These are phyloP conservation scores for Candida nitratophila DNA, from an alignment of 805 yeast genomes.

Conservation along the genomic window DNA sequence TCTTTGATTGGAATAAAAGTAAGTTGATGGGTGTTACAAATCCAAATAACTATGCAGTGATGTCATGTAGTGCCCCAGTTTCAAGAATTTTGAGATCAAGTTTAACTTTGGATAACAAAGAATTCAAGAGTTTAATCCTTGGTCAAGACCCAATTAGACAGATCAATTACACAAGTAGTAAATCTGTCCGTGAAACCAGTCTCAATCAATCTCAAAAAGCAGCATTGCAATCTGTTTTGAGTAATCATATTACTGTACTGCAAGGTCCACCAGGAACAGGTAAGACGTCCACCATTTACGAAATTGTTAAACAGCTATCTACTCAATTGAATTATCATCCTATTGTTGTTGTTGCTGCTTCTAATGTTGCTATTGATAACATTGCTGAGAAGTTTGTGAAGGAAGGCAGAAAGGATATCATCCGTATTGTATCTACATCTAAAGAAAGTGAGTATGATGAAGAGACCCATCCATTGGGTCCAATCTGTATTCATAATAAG, in stretches of 20 bases:
- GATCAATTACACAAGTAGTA: constrained; percentile 48
- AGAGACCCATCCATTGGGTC: constrained; percentile 44
- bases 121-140: constrained; percentile 30
- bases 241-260: constrained; percentile 46
- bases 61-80: constrained; percentile 60
- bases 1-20: constrained; percentile 1
- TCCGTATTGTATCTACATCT: constrained; percentile 52
- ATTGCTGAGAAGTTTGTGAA: constrained; percentile 61
- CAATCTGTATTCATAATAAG: constrained; percentile 59
- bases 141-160: constrained; percentile 23
- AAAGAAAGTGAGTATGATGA: constrained; percentile 56
- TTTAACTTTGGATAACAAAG: constrained; percentile 49
- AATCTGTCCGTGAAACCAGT: constrained; percentile 41
- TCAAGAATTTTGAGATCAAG: constrained; percentile 61
- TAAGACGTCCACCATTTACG: constrained; percentile 78
- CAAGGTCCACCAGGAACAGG: constrained; percentile 85
- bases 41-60: constrained; percentile 21
- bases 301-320: constrained; percentile 66
- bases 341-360: constrained; percentile 66
- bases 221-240: constrained; percentile 68
- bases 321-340: constrained; percentile 55
- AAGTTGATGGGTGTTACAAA: neutral
- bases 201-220: constrained; percentile 68
- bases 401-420: constrained; percentile 41
- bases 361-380: constrained; percentile 70